Evolutionary conservation across 345 rosid genomes (phyloP).

Genomic region (Ceriops decandra): DNA sequence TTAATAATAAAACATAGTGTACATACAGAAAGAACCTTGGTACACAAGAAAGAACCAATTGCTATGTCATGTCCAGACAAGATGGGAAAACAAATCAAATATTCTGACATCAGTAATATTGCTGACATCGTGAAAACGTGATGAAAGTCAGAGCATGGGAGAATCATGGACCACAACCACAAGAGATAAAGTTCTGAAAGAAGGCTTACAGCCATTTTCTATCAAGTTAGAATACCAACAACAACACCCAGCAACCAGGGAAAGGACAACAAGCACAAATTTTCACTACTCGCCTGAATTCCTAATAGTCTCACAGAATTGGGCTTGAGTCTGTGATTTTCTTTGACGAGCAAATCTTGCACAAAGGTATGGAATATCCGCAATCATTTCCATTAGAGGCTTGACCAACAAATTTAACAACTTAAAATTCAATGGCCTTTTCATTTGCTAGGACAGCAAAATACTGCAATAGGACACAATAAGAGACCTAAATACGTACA

Average conservation of each 20-base stretch:
- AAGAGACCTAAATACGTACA: conserved; percentile 59
- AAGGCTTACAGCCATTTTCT: conserved; percentile 84
- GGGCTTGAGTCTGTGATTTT: conserved; percentile 51
- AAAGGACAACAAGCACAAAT: neutral
- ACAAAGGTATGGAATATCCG: conserved; percentile 84
- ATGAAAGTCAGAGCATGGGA: too few species aligned
- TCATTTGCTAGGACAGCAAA: conserved; percentile 71
- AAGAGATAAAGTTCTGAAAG: conserved; percentile 77
- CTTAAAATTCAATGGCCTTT: conserved; percentile 68
- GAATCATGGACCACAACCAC: conserved; percentile 62
- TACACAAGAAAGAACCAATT: conserved; percentile 80
- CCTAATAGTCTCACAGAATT: conserved; percentile 65
- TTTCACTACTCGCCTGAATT: conserved; percentile 50
- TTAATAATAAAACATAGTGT: conserved; percentile 1
- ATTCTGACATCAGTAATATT: conserved; percentile 75
- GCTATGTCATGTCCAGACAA: conserved; percentile 74
- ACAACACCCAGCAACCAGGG: conserved; percentile 1
- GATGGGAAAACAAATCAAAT: conserved; percentile 85
- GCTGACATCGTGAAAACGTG: too few species aligned
- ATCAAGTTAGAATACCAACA: neutral
- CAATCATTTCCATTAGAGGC: conserved; percentile 81
- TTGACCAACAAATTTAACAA: conserved; percentile 71
- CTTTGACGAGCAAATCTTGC: conserved; percentile 94
- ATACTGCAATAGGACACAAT: conserved; percentile 81
- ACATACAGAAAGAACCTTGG: conserved; percentile 72